Conservation (phyloP, 2,329 filamentous ascomycete species). For the Exophiala sp. region DNA sequence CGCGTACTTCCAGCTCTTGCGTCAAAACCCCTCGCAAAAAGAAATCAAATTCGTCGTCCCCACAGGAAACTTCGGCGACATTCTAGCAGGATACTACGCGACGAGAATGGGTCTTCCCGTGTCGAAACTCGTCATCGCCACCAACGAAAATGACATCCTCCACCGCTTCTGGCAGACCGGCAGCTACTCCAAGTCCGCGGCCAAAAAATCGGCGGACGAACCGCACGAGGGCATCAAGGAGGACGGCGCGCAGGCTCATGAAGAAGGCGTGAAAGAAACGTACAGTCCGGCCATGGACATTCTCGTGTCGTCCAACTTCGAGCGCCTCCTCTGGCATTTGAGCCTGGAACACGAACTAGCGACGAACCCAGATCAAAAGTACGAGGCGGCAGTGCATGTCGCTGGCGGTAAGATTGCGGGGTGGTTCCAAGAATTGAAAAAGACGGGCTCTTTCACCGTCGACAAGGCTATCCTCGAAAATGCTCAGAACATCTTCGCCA, state of each 20-base stretch:
- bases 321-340: constrained; percentile 90
- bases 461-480: constrained; percentile 67
- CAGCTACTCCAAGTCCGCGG: constrained; percentile 75
- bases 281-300: constrained; percentile 97
- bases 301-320: constrained; percentile 92
- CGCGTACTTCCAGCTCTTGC: constrained; percentile 76
- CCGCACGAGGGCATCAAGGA: constrained; percentile 33
- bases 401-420: constrained; percentile 67
- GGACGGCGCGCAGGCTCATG: constrained; percentile 60
- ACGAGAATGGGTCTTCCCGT: constrained; percentile 78
- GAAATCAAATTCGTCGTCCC: constrained; percentile 83
- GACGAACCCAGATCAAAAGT: constrained; percentile 19
- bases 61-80: constrained; percentile 95
- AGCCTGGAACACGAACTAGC: constrained; percentile 64
- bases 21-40: constrained; percentile 51
- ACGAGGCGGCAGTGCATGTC: constrained; percentile 15
- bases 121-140: constrained; percentile 86
- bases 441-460: constrained; percentile 77
- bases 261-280: constrained; percentile 80
- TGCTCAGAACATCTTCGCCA: constrained; percentile 74
- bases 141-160: constrained; percentile 96
- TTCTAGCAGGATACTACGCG: constrained; percentile 85
- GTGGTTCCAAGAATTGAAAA: constrained; percentile 81
- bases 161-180: constrained; percentile 88
- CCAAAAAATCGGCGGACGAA: constrained; percentile 42